Percentiles rank a stretch among this genome's conserved stretches.
Conservation (phyloP, 2,329 filamentous ascomycete species). For the Colletotrichum godetiae region DNA sequence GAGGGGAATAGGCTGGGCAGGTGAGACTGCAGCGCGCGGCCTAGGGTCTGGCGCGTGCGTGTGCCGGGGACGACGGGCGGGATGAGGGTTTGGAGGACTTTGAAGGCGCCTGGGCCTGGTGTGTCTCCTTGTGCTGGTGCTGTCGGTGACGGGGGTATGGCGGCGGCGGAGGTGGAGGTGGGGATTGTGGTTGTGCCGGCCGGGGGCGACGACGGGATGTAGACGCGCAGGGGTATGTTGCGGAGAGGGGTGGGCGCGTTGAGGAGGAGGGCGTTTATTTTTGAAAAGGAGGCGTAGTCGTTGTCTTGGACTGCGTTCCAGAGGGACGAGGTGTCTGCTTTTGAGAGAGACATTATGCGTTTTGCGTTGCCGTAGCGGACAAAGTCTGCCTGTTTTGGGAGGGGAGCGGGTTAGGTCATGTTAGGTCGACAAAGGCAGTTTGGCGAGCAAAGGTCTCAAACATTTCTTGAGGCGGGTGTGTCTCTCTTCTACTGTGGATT, state of each 20-base stretch:
- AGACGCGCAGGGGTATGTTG: constrained; percentile 89
- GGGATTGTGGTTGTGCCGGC: constrained; percentile 19
- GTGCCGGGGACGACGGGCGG: constrained; percentile 55
- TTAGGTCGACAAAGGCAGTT: neutral
- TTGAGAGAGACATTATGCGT: constrained; percentile 89
- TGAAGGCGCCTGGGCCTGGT: constrained; percentile 65
- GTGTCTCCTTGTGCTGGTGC: neutral
- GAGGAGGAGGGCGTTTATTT: constrained; percentile 81
- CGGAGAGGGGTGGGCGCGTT: constrained; percentile 79
- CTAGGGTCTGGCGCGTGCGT: constrained; percentile 67
- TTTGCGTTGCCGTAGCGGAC: constrained; percentile 89
- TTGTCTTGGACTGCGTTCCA: constrained; percentile 86
- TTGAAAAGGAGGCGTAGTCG: constrained; percentile 77
- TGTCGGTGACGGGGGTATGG: neutral
- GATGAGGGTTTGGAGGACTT: constrained; percentile 81
- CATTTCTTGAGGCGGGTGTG: neutral
- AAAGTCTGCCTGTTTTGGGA: constrained; percentile 76
- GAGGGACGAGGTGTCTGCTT: constrained; percentile 83
- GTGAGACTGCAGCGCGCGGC: constrained; percentile 78
- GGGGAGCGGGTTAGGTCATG: neutral
- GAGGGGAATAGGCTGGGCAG: constrained; percentile 90
- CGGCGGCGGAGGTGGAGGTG: constrained; percentile 34
- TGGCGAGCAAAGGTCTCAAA: neutral
- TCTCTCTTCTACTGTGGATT: neutral
- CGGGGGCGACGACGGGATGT: constrained; percentile 76